phyloP scores from a whole-genome alignment of 129 eudicot species.

The Sambucus nigra region DNA sequence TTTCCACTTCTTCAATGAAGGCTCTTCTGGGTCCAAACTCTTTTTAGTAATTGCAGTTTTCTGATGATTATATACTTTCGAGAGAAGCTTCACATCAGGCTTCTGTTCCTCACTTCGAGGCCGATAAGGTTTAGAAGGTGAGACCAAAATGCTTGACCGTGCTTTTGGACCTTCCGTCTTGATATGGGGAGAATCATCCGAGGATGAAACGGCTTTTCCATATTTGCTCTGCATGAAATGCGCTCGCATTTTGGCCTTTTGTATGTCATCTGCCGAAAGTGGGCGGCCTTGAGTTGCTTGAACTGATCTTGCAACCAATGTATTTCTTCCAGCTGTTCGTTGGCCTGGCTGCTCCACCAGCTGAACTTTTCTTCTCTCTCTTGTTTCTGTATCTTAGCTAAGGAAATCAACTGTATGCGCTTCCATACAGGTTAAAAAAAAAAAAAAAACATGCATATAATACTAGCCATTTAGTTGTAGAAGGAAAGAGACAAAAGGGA shows the following conservation, averaged over 20 bases:
- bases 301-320: constrained; percentile 43
- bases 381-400: constrained; percentile 48
- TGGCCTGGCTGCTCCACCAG: constrained; percentile 95
- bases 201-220: constrained; percentile 28
- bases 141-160: constrained; percentile 19
- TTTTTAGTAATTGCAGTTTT: constrained; percentile 21
- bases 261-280: constrained; percentile 94
- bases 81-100: constrained; percentile 14
- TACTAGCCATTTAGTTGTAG: neutral
- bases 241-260: constrained; percentile 90
- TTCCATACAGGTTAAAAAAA: neutral
- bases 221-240: constrained; percentile 72
- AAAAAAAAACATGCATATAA: neutral
- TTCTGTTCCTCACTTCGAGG: constrained; percentile 39
- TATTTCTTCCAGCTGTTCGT: constrained; percentile 42
- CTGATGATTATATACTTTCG: constrained; percentile 10
- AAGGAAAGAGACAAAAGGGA: neutral
- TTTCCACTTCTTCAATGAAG: constrained; percentile 60
- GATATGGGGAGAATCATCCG: constrained; percentile 22
- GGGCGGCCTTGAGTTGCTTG: constrained; percentile 73
- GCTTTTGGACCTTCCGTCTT: constrained; percentile 37
- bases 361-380: constrained; percentile 86
- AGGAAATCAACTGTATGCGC: constrained; percentile 27
- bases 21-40: constrained; percentile 35
- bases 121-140: constrained; percentile 27